Evolutionary conservation across 495 filamentous ascomycete species (phyloP), one percentile per base, ranked within the genome.

Genomic region (Aspergillus panamensis): DNA sequence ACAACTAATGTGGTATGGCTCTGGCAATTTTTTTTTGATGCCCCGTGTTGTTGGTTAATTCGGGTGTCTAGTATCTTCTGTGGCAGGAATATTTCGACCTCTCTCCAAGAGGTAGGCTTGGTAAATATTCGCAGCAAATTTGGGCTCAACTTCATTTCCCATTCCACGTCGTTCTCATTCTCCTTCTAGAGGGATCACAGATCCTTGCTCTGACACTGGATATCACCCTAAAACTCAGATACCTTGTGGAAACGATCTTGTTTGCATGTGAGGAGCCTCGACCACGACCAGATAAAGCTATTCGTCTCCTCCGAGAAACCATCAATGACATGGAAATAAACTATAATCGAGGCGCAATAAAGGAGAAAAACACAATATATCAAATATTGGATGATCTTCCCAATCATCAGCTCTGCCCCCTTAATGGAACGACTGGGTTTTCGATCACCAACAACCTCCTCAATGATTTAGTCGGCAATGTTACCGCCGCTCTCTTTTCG

Each of bases 11-110:
- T 80, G 48, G 76, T 82, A 62, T 64, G 80, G 55, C 62, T 71
- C 47, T 47, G 29, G 16, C 16, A 31, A 64, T 70, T 33, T 62
- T 25, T 39, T 25, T n/a, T 51, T 71, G 16, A 59, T 68, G 30
- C 76, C 1, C 14, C n/a, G 37, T 51, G 13, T 17, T 48, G 33
- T 8, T 10, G n/a, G 40, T 75, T 71, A 44, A 62, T 33, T 6
- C 13, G 14, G 19, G 70, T 66, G 58, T 62, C 58, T 39, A 84
- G 82, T 89, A 88, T 68, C 76, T 90, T 55, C 66, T 87, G 31
- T 90, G 82, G 76, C 85, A 87, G 73, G 77, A 85, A 52, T 90
- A 91, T 69, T 89, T 86, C 57, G 87, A 90, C 66, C 77, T 75
- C n/a, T 68, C 70, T 16, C 69, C 72, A 42, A 62, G 66, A 43